phyloP scores from a whole-genome alignment of 2,329 filamentous ascomycete genomes.

The Fusarium haematococcum region DNA sequence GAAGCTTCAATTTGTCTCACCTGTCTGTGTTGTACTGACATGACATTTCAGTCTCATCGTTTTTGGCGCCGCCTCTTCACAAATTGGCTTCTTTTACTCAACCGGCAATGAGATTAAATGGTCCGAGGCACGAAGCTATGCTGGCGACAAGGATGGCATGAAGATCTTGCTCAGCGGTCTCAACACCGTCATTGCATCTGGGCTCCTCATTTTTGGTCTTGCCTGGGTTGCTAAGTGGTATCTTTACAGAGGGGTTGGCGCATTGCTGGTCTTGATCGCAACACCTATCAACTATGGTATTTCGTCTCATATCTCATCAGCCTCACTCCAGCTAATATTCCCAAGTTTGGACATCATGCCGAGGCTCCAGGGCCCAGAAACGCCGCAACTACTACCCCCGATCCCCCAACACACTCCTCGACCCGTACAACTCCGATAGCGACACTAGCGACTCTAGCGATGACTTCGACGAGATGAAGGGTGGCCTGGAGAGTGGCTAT shows the following conservation, averaged over 20 bases:
- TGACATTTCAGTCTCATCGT: constrained; percentile 39
- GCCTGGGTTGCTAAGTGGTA: constrained; percentile 42
- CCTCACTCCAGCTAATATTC: constrained; percentile 1
- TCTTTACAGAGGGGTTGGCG: constrained; percentile 38
- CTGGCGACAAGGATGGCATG: constrained; percentile 46
- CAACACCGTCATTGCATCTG: constrained; percentile 38
- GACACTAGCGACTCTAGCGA: constrained; percentile 16
- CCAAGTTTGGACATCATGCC: constrained; percentile 30
- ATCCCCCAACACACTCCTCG: constrained; percentile 1
- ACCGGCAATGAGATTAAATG: constrained; percentile 49
- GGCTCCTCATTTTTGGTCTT: constrained; percentile 37
- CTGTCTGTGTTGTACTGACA: not conserved
- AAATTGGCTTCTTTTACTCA: constrained; percentile 48
- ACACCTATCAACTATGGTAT: constrained; percentile 39
- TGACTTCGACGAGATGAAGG: constrained; percentile 29
- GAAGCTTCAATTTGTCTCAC: not conserved
- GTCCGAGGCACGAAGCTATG: constrained; percentile 46
- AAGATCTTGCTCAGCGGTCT: constrained; percentile 49
- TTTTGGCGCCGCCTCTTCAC: constrained; percentile 46
- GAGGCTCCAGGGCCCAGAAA: constrained; percentile 8
- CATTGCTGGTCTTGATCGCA: constrained; percentile 34
- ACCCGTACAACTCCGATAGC: constrained; percentile 32
- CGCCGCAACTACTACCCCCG: constrained; percentile 11
- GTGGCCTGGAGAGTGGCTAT: constrained; percentile 22
- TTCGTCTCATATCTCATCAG: not conserved